These are phyloP conservation scores for Zygnema cylindricum DNA, from an alignment of 139 green algal genomes.

Conservation along the genomic window DNA sequence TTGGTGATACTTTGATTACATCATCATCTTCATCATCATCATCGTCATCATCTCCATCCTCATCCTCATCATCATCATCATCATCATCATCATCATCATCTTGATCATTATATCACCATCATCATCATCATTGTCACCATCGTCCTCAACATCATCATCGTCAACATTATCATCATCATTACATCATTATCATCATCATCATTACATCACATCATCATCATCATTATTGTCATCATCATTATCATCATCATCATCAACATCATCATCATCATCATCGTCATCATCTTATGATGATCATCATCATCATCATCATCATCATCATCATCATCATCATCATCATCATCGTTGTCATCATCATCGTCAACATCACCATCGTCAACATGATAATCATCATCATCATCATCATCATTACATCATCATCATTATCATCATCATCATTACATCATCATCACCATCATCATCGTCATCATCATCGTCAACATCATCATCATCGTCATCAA, in stretches of 20 bases:
- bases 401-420: constrained; percentile 24
- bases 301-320: constrained; percentile 18
- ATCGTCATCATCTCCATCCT: too few species aligned
- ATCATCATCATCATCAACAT: constrained; percentile 24
- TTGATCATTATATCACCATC: constrained; percentile 3
- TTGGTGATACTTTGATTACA: too few species aligned
- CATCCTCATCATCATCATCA: too few species aligned
- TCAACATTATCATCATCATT: constrained; percentile 21
- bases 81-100: too few species aligned
- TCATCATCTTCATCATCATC: too few species aligned
- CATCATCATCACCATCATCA: not conserved
- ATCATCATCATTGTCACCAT: constrained; percentile 15
- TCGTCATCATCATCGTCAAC: not conserved
- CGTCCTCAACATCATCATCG: constrained; percentile 11
- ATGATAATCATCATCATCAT: constrained; percentile 20
- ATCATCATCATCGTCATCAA: not conserved
- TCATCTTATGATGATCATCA: constrained; percentile 11
- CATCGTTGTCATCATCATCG: constrained; percentile 10
- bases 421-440: constrained; percentile 6
- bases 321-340: constrained; percentile 7
- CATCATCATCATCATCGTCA: constrained; percentile 22
- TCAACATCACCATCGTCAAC: constrained; percentile 15
- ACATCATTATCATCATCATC: too few species aligned
- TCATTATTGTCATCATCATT: constrained; percentile 2
- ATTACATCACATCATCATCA: constrained; percentile 4